Conservation (phyloP, 2,329 filamentous ascomycete species). For the Mollisiaceae sp. region DNA sequence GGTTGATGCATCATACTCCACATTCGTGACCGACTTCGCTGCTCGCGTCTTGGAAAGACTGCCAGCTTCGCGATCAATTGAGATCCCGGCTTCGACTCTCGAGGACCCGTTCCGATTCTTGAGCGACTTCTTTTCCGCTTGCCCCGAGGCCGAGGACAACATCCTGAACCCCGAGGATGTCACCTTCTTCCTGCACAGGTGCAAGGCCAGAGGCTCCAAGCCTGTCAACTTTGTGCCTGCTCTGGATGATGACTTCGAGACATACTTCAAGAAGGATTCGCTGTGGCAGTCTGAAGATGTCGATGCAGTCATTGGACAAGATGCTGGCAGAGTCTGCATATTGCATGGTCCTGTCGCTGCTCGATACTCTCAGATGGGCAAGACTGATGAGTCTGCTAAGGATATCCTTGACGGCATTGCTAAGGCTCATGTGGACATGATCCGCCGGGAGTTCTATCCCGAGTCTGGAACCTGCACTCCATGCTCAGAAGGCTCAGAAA, state of each 20-base stretch:
- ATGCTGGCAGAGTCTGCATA: slow-evolving; percentile 92
- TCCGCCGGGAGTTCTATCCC: slow-evolving; percentile 28
- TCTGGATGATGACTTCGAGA: slow-evolving; percentile 93
- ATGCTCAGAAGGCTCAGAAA: slow-evolving; percentile 4
- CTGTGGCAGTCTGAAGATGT: slow-evolving; percentile 98
- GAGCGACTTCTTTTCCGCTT: slow-evolving; percentile 77
- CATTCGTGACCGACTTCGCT: slow-evolving; percentile 77
- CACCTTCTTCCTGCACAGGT: slow-evolving; percentile 90
- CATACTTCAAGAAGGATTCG: slow-evolving; percentile 99
- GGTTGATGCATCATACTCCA: slow-evolving; percentile 82
- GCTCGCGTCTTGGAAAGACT: slow-evolving; percentile 94
- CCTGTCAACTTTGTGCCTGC: slow-evolving; percentile 91
- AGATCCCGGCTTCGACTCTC: slow-evolving; percentile 4
- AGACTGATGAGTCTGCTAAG: slow-evolving; percentile 84
- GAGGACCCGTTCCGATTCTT: slow-evolving; percentile 76
- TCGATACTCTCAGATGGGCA: slow-evolving; percentile 75
- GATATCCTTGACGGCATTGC: slow-evolving; percentile 90
- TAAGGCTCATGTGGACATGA: slow-evolving; percentile 75
- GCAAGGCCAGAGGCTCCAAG: slow-evolving; percentile 88
- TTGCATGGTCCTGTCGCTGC: slow-evolving; percentile 90
- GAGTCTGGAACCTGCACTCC: neutral
- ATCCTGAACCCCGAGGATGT: slow-evolving; percentile 96
- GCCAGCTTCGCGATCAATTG: slow-evolving; percentile 53
- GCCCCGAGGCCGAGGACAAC: slow-evolving; percentile 83
- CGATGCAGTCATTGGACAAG: slow-evolving; percentile 89